phyloP scores from a whole-genome alignment of 805 yeast species.

The Saccharomycopsis sp. region DNA sequence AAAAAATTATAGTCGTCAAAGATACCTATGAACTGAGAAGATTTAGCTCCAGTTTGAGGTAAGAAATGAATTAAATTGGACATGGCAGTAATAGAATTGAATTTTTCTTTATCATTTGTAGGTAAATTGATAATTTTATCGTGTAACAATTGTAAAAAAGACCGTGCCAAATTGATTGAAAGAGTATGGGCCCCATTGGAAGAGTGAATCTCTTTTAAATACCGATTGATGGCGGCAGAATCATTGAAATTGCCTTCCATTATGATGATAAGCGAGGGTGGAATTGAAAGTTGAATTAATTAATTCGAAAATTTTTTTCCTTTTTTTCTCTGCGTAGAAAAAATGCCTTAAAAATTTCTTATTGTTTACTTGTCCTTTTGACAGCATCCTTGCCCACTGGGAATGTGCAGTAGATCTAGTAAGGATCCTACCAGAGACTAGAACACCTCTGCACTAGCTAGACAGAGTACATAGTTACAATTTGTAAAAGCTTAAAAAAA shows the following conservation, averaged over 20 bases:
- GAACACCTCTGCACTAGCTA: too few relatives aligned
- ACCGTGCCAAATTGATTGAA: background rate
- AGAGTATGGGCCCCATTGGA: background rate
- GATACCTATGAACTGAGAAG: too few relatives aligned
- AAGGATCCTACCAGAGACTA: too few relatives aligned
- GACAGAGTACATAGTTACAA: too few relatives aligned
- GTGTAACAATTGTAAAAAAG: background rate
- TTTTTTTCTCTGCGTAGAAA: too few relatives aligned
- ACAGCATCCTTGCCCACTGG: too few relatives aligned
- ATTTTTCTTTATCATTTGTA: constrained; percentile 2
- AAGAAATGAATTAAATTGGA: constrained; percentile 5
- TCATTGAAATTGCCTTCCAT: background rate
- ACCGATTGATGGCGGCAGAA: constrained; percentile 1
- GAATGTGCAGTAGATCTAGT: too few relatives aligned
- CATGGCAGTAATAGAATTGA: constrained; percentile 1
- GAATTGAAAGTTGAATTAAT: background rate
- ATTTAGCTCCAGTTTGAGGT: background rate
- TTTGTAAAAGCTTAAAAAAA: too few relatives aligned
- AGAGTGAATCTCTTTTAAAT: constrained; percentile 4
- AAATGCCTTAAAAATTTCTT: too few relatives aligned
- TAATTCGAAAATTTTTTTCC: background rate
- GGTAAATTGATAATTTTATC: background rate
- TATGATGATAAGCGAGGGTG: too few relatives aligned
- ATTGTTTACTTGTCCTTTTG: too few relatives aligned
- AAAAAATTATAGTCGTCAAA: constrained; percentile 3